A percentile compares a stretch with the other conserved stretches of the same genome.
Evolutionary conservation across 2,329 filamentous ascomycete species (phyloP).

Genomic region (Trichoderma sp.): DNA sequence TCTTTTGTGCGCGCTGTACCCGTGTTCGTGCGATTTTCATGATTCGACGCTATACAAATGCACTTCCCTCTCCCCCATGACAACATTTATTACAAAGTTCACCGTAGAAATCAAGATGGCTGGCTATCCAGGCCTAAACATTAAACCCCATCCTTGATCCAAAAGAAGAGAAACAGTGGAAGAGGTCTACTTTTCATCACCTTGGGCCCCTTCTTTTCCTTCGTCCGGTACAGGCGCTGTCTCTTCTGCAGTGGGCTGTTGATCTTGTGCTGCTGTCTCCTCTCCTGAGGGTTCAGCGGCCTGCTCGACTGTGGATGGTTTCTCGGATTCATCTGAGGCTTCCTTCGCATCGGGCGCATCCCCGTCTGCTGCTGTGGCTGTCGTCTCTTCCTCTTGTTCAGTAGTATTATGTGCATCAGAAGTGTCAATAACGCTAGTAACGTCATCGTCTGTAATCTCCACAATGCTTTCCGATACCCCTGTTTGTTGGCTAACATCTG

Average conservation of each 20-base stretch:
- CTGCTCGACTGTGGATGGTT: neutral
- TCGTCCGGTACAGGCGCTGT: neutral
- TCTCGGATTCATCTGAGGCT: conserved; percentile 4
- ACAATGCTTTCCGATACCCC: conserved; percentile 14
- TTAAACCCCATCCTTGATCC: neutral
- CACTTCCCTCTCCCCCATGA: neutral
- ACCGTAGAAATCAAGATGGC: neutral
- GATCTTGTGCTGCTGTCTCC: neutral
- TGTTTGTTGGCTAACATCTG: conserved; percentile 10
- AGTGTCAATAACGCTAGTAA: neutral
- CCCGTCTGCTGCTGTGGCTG: neutral
- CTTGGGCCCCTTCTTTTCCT: neutral
- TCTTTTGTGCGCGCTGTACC: neutral
- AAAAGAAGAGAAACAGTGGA: neutral
- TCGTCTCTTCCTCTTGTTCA: neutral
- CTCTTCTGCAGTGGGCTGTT: neutral
- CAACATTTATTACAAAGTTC: neutral
- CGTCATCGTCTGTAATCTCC: neutral
- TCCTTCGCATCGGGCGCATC: neutral
- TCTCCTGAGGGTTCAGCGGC: neutral
- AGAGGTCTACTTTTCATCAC: neutral
- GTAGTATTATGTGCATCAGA: neutral
- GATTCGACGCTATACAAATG: conserved; percentile 1
- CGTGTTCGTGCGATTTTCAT: neutral
- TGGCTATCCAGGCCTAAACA: neutral